Conservation (phyloP, 306 rosid genomes). For the Corylus americana region DNA sequence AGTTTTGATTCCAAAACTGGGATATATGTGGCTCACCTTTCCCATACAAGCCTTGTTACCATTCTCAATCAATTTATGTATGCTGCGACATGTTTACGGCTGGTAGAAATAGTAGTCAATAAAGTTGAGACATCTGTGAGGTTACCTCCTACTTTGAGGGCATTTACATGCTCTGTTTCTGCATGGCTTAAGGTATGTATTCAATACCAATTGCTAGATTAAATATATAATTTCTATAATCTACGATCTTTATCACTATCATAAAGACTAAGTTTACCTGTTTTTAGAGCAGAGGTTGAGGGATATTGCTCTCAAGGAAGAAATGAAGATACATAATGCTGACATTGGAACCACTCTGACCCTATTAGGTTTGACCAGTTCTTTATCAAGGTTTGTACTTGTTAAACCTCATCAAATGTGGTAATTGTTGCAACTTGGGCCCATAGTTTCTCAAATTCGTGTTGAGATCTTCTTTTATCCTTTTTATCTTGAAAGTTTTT, state of each 20-base stretch:
- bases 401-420: conserved; percentile 3
- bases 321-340: conserved; percentile 40
- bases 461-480: background rate
- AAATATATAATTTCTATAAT: background rate
- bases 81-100: conserved; percentile 82
- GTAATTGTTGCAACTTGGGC: conserved; percentile 6
- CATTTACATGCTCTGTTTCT: conserved; percentile 64
- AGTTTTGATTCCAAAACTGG: conserved; percentile 57
- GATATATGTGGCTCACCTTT: conserved; percentile 63
- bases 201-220: background rate
- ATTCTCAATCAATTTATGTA: conserved; percentile 63
- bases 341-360: conserved; percentile 60
- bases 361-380: conserved; percentile 70
- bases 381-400: conserved; percentile 73
- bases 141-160: conserved; percentile 64
- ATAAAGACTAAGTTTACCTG: conserved; percentile 6
- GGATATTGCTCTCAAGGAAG: conserved; percentile 70
- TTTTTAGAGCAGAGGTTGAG: conserved; percentile 64
- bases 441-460: conserved; percentile 5
- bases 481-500: background rate
- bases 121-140: conserved; percentile 45
- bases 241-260: background rate
- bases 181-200: conserved; percentile 73
- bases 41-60: conserved; percentile 64
- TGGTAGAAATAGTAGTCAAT: conserved; percentile 42